Percentiles rank a stretch among this genome's conserved stretches.
phyloP scores from a whole-genome alignment of 257 asterid species.

The Cruciata laevipes region DNA sequence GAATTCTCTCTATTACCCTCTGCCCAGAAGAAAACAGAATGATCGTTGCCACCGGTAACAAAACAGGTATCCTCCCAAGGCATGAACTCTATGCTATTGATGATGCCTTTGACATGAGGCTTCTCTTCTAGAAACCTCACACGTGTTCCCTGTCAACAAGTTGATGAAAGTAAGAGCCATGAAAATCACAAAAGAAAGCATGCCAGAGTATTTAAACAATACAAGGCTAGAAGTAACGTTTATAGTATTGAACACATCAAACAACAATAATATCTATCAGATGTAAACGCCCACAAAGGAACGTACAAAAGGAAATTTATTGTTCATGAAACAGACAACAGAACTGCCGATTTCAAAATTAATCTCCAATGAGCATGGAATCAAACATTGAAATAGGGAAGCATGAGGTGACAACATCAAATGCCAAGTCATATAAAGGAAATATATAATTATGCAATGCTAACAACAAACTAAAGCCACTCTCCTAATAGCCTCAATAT shows the following conservation, averaged over 20 bases:
- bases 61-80: conserved; percentile 78
- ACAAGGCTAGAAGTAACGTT: not conserved
- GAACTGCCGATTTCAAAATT: not conserved
- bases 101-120: conserved; percentile 79
- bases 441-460: not conserved
- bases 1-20: conserved; percentile 50
- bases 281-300: not conserved
- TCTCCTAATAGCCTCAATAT: not conserved
- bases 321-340: not conserved
- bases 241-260: not conserved
- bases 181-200: conserved; percentile 2
- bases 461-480: not conserved
- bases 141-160: conserved; percentile 36
- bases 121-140: conserved; percentile 56
- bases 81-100: conserved; percentile 78
- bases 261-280: not conserved
- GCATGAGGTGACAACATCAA: not conserved
- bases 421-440: not conserved
- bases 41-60: conserved; percentile 89
- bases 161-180: not conserved
- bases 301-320: not conserved
- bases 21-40: conserved; percentile 75
- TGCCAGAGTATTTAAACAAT: not conserved
- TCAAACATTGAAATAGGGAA: not conserved
- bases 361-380: not conserved